Conservation (phyloP, 352 stramenopile genomes). For the Globisporangium cylindrosporum region DNA sequence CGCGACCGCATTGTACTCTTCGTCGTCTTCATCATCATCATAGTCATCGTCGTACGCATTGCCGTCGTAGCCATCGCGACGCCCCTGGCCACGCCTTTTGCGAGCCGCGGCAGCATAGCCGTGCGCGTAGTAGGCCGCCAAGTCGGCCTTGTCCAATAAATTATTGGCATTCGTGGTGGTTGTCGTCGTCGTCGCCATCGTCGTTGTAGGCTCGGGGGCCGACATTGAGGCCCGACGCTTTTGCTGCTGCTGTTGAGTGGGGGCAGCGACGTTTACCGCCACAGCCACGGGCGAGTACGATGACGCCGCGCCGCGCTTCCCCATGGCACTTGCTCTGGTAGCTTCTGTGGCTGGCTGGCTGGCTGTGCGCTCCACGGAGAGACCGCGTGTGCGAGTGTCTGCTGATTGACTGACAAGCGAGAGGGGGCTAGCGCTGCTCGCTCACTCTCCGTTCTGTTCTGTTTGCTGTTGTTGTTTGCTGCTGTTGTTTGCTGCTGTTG, state of each 20-base stretch:
- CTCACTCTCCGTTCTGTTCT: not conserved
- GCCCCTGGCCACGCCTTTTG: not conserved
- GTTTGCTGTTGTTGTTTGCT: not conserved
- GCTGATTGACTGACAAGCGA: not conserved
- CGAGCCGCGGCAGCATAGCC: not conserved
- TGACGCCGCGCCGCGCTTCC: conserved; percentile 1
- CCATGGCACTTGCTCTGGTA: not conserved
- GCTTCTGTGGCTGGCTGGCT: not conserved
- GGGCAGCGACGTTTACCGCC: not conserved
- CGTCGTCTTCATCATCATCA: not conserved
- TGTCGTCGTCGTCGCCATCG: not conserved
- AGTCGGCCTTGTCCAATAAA: not conserved
- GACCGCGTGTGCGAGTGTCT: not conserved
- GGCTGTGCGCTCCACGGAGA: not conserved
- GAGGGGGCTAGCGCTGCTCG: not conserved
- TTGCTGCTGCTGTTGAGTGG: not conserved
- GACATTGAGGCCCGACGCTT: not conserved
- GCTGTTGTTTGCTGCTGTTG: not conserved
- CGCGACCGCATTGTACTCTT: not conserved
- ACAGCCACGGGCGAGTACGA: conserved; percentile 3
- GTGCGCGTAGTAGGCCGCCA: conserved; percentile 2
- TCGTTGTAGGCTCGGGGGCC: not conserved
- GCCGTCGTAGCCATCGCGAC: not conserved
- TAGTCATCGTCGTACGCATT: not conserved
- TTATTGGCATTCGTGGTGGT: not conserved